Conservation (phyloP, 805 yeast species). For the Metschnikowia gelsemii region DNA sequence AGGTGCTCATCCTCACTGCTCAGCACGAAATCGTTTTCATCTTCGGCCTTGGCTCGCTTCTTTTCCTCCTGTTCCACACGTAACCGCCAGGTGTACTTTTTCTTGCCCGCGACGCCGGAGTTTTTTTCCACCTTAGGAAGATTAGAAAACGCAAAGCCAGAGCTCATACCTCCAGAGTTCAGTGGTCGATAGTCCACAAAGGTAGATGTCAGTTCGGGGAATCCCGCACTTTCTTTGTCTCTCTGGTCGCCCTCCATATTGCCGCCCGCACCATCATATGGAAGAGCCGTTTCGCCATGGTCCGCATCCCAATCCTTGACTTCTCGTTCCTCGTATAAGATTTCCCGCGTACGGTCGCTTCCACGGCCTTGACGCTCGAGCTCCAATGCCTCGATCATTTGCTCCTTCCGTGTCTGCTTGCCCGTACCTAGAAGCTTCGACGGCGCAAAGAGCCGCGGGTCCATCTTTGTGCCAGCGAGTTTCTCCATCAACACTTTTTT, state of each 20-base stretch:
- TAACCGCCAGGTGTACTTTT: constrained; percentile 70
- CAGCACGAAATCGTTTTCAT: constrained; percentile 58
- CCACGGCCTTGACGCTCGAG: constrained; percentile 72
- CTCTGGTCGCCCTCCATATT: background rate
- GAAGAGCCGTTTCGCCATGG: no score
- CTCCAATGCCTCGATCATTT: constrained; percentile 70
- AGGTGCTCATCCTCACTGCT: constrained; percentile 25
- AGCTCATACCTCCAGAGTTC: constrained; percentile 57
- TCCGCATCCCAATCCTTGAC: constrained; percentile 56
- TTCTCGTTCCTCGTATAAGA: constrained; percentile 68
- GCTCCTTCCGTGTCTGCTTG: constrained; percentile 62
- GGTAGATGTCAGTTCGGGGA: constrained; percentile 27
- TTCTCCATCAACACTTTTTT: constrained; percentile 74
- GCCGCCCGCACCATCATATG: no score
- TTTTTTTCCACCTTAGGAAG: constrained; percentile 45
- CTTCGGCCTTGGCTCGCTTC: constrained; percentile 47
- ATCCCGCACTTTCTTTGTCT: constrained; percentile 6
- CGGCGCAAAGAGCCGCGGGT: constrained; percentile 66
- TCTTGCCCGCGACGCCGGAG: constrained; percentile 25
- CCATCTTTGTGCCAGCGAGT: constrained; percentile 64
- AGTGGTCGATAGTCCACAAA: constrained; percentile 74
- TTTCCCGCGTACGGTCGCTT: constrained; percentile 56
- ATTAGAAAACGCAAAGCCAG: constrained; percentile 68
- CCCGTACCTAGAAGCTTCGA: constrained; percentile 80
- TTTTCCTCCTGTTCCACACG: constrained; percentile 39